Evolutionary conservation across 768 basidiomycete genomes (phyloP), one percentile per base, ranked within the genome.

Genomic region (Mycena rosella): DNA sequence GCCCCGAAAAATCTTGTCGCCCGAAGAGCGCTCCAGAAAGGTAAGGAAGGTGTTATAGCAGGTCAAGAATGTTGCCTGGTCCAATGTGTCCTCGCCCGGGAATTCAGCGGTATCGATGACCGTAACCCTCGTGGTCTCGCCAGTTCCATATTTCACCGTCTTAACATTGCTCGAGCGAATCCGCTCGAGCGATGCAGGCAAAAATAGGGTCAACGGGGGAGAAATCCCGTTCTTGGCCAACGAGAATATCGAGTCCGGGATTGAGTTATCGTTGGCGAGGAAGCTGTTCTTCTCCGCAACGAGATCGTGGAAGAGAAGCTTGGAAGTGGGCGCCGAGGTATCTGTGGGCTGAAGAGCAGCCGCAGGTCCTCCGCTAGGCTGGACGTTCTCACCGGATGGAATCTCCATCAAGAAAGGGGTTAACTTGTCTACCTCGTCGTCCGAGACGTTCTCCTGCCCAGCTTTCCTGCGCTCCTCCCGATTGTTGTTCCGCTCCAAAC

Each of bases 161-260:
- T 65, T 57, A 26, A 52, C 49, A 22, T 65, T 65, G 36, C 63
- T 58, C 5, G 63, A 58, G 15, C 63, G 56, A 20, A 65, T 65
- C 1, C 56, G 63, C 10, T 20, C 55, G 26, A 65, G n/a, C 8
- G 63, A 65, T 3, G 34, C 36, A 3, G 56, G 63, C 0, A 65
- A 34, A n/a, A 65, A 65, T 0, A 65, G 20, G 10, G 63, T 57
- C 36, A 64, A 34, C 0, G 55, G 55, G 1, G 63, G 54, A 2
- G 63, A 64, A 22, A 64, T 56, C 2, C 56, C 56, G 38, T 65
- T 65, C 56, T 65, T 65, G 27, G 63, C 63, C 24, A 65, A 17
- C 14, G 49, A 65, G 32, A 44, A 57, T 34, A 65, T 26, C 1
- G 63, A 36, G 0, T 18, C 7, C n/a, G 63, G 63, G n/a, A 65